Evolutionary conservation across 208 protist species (phyloP).

Genomic region (Acanthamoeba healyi): DNA sequence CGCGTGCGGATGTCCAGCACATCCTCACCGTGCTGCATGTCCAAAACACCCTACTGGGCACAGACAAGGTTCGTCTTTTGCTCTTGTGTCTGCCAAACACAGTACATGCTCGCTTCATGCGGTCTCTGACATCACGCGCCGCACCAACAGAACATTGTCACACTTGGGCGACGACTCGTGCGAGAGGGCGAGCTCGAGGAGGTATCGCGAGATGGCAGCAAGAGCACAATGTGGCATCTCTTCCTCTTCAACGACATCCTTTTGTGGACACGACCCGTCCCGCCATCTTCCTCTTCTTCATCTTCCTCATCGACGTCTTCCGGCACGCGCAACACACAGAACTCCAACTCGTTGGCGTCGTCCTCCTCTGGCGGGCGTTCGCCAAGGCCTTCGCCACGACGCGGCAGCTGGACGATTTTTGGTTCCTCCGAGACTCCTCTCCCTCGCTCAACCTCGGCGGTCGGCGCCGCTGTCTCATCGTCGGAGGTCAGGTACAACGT

Average conservation of each 20-base stretch:
- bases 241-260: constrained; percentile 69
- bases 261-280: constrained; percentile 11
- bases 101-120: background rate
- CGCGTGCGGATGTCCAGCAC: constrained; percentile 41
- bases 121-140: background rate
- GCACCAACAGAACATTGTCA: constrained; percentile 40
- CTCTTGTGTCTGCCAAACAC: background rate
- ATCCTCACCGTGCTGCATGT: constrained; percentile 62
- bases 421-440: background rate
- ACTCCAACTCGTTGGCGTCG: background rate
- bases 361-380: background rate
- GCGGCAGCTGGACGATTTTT: background rate
- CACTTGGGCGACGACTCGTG: constrained; percentile 44
- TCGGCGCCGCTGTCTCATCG: background rate
- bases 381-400: background rate
- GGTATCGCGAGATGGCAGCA: constrained; percentile 8
- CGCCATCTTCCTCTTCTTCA: background rate
- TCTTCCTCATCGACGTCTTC: background rate
- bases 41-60: constrained; percentile 42
- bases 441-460: background rate
- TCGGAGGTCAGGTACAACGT: constrained; percentile 31
- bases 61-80: constrained; percentile 7
- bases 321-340: background rate
- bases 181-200: constrained; percentile 53
- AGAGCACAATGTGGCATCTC: background rate